These are phyloP conservation scores for Pestalotiopsis sp. DNA, from an alignment of 2,329 filamentous ascomycete species.

Conservation along the genomic window DNA sequence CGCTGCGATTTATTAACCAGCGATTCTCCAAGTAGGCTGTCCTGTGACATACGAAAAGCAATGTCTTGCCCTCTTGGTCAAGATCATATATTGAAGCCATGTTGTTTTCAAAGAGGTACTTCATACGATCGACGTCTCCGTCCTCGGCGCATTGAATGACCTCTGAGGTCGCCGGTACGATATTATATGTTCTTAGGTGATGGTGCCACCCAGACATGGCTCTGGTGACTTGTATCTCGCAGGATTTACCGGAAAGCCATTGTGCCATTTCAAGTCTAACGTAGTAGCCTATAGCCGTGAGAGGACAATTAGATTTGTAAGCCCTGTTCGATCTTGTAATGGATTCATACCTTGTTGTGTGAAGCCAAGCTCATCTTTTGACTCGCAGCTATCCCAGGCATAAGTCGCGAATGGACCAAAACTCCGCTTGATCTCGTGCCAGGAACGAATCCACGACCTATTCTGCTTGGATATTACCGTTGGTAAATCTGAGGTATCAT, in stretches of 20 bases:
- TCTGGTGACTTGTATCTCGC: background rate
- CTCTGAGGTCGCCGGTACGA: background rate
- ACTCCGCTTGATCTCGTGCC: background rate
- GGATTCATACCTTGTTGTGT: background rate
- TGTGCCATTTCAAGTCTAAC: background rate
- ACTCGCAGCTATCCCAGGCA: background rate
- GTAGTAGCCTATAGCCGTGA: background rate
- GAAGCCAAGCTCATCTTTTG: background rate
- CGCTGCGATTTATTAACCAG: background rate
- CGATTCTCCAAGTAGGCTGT: background rate
- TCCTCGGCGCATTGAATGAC: background rate
- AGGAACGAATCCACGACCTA: background rate
- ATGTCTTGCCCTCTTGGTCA: accelerated
- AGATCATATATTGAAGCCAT: background rate
- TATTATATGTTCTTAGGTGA: background rate
- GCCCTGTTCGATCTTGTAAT: background rate
- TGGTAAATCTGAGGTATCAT: background rate
- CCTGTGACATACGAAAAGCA: background rate
- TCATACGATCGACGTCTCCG: background rate
- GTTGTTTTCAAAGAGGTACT: background rate
- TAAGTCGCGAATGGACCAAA: background rate
- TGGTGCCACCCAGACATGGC: background rate
- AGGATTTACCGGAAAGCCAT: background rate
- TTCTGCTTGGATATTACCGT: background rate
- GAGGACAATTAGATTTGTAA: background rate